phyloP scores from a whole-genome alignment of 2,329 filamentous ascomycete genomes.

The Colletotrichum musae region DNA sequence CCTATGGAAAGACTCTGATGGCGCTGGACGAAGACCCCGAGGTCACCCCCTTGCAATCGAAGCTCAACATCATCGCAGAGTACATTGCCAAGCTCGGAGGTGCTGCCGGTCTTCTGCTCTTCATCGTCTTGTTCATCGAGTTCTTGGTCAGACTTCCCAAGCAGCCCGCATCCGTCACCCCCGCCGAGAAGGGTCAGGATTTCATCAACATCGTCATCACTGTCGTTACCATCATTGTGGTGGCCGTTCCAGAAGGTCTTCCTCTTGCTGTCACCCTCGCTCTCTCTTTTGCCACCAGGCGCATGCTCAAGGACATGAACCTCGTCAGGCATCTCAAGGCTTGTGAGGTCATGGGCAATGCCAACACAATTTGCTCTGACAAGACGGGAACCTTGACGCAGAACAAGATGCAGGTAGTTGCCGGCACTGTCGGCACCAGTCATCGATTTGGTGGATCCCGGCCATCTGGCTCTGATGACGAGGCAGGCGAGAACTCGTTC shows the following conservation, averaged over 20 bases:
- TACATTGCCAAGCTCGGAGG: conserved; percentile 86
- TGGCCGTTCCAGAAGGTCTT: conserved; percentile 83
- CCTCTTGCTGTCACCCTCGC: conserved; percentile 84
- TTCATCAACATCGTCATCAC: conserved; percentile 85
- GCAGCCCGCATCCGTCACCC: conserved; percentile 61
- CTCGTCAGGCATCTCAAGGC: conserved; percentile 82
- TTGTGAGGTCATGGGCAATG: conserved; percentile 87
- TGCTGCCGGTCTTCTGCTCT: conserved; percentile 82
- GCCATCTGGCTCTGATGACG: conserved; percentile 45
- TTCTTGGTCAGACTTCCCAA: conserved; percentile 80
- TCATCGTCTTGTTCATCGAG: conserved; percentile 88
- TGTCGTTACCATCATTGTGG: conserved; percentile 84
- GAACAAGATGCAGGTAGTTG: conserved; percentile 78
- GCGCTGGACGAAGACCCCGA: conserved; percentile 81
- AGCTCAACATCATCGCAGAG: conserved; percentile 81
- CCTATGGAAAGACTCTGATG: conserved; percentile 83
- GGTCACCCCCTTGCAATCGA: conserved; percentile 82
- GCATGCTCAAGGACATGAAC: conserved; percentile 85
- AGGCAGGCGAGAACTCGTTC: conserved; percentile 44
- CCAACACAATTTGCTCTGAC: conserved; percentile 78
- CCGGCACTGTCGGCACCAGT: conserved; percentile 69
- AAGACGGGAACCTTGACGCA: conserved; percentile 78
- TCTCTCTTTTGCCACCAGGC: conserved; percentile 81
- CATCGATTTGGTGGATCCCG: conserved; percentile 67
- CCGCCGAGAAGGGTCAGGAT: conserved; percentile 83